Evolutionary conservation across 1,139 yeast species (phyloP), one percentile per base, ranked within the genome.

Genomic region (Tardiomyces depauwii): DNA sequence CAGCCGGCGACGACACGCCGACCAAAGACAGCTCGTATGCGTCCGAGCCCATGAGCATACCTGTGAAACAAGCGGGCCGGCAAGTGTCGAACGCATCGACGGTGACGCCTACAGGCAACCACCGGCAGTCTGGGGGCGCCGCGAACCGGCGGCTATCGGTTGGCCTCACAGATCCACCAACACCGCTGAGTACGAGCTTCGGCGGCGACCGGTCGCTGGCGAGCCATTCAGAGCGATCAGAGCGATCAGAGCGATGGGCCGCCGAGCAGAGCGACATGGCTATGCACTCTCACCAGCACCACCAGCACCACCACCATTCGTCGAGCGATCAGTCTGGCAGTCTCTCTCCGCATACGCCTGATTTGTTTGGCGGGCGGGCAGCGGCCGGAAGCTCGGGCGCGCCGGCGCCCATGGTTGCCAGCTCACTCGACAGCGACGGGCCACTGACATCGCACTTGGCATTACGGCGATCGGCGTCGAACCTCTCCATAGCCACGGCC

Each of bases 1-100:
- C 55, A 42, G 47, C 51, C 13, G 55, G 49, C 43, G 51, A 49
- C 33, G 46, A 49, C 43, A 54, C 56, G 4, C 56, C 57, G 2
- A 55, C 56, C 27, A 52, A 52, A 45, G 55, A 54, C 42, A 11
- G 18, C 39, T 42, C 14, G 23, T 39, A 30, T 18, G 16, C 16
- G 36, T 30, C 36, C n/a, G 36, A 30, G 36, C 36, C 36, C 11
- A 14, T 30, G 36, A 30, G 36, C 11, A 30, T 30, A 30, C 36
- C 36, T 5, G 36, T 30, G 36, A 30, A 30, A 11, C 36, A 30
- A 11, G 36, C 36, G 16, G 36, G 36, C n/a, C 36, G 36, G 36
- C 36, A 30, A 10, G 16, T 30, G 16, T 30, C 36, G 16, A 30
- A 30, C 10, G 36, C 36, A 30, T 30, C 36, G 4, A 30, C 36